Conservation (phyloP, 2,329 filamentous ascomycete species). For the Fusarium goolgardi region DNA sequence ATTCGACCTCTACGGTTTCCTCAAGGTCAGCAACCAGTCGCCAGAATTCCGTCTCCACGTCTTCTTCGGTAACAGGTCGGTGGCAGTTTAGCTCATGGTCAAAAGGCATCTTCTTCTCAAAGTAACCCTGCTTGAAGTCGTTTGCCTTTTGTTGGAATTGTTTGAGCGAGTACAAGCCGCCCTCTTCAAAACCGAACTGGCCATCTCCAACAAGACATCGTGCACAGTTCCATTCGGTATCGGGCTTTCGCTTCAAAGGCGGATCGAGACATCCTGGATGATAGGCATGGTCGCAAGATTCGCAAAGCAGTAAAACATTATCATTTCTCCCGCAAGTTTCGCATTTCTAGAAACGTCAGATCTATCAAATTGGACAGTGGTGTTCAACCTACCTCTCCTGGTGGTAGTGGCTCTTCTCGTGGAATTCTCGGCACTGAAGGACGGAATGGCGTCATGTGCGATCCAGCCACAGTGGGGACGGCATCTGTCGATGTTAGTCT, state of each 20-base stretch:
- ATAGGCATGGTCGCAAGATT: slow-evolving; percentile 89
- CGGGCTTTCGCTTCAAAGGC: slow-evolving; percentile 79
- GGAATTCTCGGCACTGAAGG: slow-evolving; percentile 77
- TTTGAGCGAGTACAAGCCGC: slow-evolving; percentile 91
- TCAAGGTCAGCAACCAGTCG: slow-evolving; percentile 91
- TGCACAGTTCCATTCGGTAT: slow-evolving; percentile 95
- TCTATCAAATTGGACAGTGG: slow-evolving; percentile 39
- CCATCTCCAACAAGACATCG: slow-evolving; percentile 95
- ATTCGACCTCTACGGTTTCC: slow-evolving; percentile 97
- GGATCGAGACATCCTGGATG: slow-evolving; percentile 92
- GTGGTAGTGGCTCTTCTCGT: slow-evolving; percentile 62
- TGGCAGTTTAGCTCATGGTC: slow-evolving; percentile 86
- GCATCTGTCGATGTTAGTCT: slow-evolving; percentile 57
- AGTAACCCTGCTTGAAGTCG: slow-evolving; percentile 94
- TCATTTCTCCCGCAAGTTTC: slow-evolving; percentile 87
- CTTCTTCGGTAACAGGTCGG: slow-evolving; percentile 88
- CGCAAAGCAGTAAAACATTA: slow-evolving; percentile 81
- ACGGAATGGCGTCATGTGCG: slow-evolving; percentile 94
- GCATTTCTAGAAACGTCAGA: slow-evolving; percentile 68
- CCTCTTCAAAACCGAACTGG: slow-evolving; percentile 97
- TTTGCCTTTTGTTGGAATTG: slow-evolving; percentile 97
- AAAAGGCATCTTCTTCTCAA: slow-evolving; percentile 88
- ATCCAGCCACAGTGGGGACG: slow-evolving; percentile 89
- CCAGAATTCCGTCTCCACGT: slow-evolving; percentile 98
- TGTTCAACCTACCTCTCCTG: slow-evolving; percentile 55